Conservation (phyloP, 2,329 filamentous ascomycete species). For the Calonectria fujianensis region DNA sequence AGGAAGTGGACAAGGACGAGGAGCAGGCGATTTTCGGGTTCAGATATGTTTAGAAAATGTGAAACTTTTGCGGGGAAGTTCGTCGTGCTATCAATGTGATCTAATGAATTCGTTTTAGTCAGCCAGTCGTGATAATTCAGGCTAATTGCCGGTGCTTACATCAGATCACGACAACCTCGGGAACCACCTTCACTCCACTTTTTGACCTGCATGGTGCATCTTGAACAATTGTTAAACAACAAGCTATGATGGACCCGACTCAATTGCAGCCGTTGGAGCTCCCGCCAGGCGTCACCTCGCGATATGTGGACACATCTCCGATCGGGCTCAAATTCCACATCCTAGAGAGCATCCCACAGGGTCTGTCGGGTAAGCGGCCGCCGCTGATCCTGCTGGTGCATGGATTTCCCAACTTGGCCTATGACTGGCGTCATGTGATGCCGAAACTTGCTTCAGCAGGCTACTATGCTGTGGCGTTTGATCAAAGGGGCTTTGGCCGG, state of each 20-base stretch:
- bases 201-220: too few species aligned
- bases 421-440: conserved; percentile 14
- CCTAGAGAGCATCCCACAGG: not conserved
- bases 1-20: not conserved
- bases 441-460: not conserved
- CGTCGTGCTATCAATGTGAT: not conserved
- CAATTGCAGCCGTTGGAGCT: not conserved
- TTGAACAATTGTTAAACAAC: not conserved
- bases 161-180: not conserved
- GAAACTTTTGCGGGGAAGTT: too few species aligned
- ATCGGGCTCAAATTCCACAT: conserved; percentile 7
- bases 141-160: not conserved
- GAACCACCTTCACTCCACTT: not conserved
- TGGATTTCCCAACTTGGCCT: conserved; percentile 14
- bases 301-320: conserved; percentile 8
- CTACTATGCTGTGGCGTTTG: conserved; percentile 8
- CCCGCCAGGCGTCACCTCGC: not conserved
- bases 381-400: conserved; percentile 12
- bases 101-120: not conserved
- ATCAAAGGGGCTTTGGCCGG: conserved; percentile 7
- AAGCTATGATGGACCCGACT: not conserved
- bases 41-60: not conserved
- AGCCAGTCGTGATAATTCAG: not conserved
- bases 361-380: not conserved
- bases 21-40: not conserved